Evolutionary conservation across 805 yeast species (phyloP).

Genomic region (Scheffersomyces spartinae): DNA sequence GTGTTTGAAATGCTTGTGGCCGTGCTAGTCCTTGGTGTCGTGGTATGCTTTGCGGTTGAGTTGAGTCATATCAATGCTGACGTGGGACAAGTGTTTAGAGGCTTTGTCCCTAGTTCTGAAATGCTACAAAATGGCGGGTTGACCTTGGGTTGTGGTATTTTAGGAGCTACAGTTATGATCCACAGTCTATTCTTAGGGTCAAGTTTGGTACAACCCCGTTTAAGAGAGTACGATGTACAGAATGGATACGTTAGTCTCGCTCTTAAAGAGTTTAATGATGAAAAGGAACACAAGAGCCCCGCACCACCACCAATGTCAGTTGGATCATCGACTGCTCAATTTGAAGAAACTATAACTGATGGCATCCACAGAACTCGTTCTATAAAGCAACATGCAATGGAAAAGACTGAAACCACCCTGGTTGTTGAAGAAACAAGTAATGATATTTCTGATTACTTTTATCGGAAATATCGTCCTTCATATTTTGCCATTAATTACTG

Average conservation of each 20-base stretch:
- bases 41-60: conserved; percentile 35
- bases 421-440: no score
- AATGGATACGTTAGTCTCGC: conserved; percentile 20
- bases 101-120: conserved; percentile 30
- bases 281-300: conserved; percentile 3
- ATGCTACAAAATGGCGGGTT: conserved; percentile 32
- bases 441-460: no score
- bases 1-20: conserved; percentile 33
- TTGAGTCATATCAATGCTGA: conserved; percentile 22
- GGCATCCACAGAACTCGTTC: no score
- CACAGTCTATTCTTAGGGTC: conserved; percentile 38
- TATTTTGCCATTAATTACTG: conserved; percentile 62
- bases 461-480: conserved; percentile 75
- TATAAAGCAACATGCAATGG: no score
- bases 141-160: conserved; percentile 35
- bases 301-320: no score
- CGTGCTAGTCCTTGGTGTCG: conserved; percentile 28
- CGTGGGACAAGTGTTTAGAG: conserved; percentile 22
- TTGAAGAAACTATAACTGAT: no score
- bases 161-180: conserved; percentile 44
- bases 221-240: conserved; percentile 32
- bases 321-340: no score
- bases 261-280: conserved; percentile 6
- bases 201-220: conserved; percentile 37
- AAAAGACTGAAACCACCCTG: no score